Base-by-base conservation (phyloP, 176 grass and related monocot species). In the sorghum (Sorghum bicolor) region DNA sequence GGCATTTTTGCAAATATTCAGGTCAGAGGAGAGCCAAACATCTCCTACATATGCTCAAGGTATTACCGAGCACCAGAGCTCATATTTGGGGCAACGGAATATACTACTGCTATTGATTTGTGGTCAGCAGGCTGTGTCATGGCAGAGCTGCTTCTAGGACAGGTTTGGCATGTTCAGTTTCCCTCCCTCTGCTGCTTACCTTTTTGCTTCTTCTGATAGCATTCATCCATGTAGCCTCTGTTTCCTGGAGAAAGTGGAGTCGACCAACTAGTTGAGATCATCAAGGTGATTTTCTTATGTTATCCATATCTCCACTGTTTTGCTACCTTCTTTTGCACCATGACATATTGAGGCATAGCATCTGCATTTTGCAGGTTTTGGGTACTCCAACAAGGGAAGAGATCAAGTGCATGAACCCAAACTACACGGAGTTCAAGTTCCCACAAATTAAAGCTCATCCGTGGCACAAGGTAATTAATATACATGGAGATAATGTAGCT, bases 361-460 rank as follows among this genome's bases (percentile, higher is more conserved):
- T 67, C 43, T 38, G 38, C 70, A n/a, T 67, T 37, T 38, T 91
- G 77, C 80, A 98, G 93, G 96, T 98, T 85, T 90, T 98, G 81
- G 96, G 96, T 82, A 98, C 96, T 87, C 96, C 96, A 77, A 95
- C 93, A 84, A 98, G 96, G 72, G 96, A 98, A 91, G 96, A 98
- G 88, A 98, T 98, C 87, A 98, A 98, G 78, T 95, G 96, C 87
- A 95, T 98, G 96, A 98, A 98, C 84, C 96, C 96, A 88, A 95
- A 95, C 58, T 98, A 98, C 83, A 98, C 85, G 0, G 93, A 98
- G 73, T 98, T 95, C 89, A 98, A 98, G 82, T 98, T 98, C 74
- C 96, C 96, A 0, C 96, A 98, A 85, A 98, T 95, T 92, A 98
- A 98, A 83, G 96, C 96, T 87, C 91, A 98, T 90, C 96, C 96